Conservation (phyloP, 768 basidiomycete species). For the Lentinula sp. region DNA sequence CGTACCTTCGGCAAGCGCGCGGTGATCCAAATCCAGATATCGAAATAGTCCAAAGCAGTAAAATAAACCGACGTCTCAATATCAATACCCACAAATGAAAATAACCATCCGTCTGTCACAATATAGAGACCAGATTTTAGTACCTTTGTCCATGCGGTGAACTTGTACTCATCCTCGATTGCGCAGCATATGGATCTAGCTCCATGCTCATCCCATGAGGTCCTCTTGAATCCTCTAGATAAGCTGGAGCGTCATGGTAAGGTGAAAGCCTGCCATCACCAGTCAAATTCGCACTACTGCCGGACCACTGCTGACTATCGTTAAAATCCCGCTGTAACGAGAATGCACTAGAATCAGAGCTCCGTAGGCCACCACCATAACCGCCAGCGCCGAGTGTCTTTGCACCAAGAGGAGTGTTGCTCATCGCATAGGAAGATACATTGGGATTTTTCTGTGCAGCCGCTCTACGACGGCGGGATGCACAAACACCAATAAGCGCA, state of each 20-base stretch:
- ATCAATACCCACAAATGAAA: background rate
- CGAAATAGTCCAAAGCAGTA: background rate
- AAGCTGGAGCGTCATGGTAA: conserved; percentile 12
- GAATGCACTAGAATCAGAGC: conserved; percentile 66
- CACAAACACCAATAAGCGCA: conserved; percentile 44
- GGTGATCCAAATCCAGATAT: background rate
- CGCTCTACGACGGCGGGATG: conserved; percentile 9
- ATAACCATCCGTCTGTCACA: too few relatives aligned
- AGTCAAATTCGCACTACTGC: conserved; percentile 29
- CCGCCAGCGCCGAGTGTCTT: background rate
- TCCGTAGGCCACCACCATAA: conserved; percentile 24
- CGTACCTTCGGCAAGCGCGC: too few relatives aligned
- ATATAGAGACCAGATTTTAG: background rate
- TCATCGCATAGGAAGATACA: conserved; percentile 30
- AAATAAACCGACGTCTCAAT: background rate
- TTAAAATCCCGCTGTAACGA: conserved; percentile 60
- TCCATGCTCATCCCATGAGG: conserved; percentile 23
- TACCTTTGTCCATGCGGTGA: conserved; percentile 2
- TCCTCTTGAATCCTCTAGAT: conserved; percentile 7
- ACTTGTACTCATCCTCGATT: conserved; percentile 19
- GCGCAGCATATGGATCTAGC: conserved; percentile 27
- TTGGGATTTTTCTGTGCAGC: conserved; percentile 18
- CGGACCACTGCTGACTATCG: conserved; percentile 51
- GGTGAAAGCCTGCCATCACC: conserved; percentile 27
- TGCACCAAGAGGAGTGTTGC: conserved; percentile 12